Percentiles rank a stretch among this genome's conserved stretches.
Evolutionary conservation across 208 protist genomes (phyloP).

Genomic region (Leishmania aethiopica): DNA sequence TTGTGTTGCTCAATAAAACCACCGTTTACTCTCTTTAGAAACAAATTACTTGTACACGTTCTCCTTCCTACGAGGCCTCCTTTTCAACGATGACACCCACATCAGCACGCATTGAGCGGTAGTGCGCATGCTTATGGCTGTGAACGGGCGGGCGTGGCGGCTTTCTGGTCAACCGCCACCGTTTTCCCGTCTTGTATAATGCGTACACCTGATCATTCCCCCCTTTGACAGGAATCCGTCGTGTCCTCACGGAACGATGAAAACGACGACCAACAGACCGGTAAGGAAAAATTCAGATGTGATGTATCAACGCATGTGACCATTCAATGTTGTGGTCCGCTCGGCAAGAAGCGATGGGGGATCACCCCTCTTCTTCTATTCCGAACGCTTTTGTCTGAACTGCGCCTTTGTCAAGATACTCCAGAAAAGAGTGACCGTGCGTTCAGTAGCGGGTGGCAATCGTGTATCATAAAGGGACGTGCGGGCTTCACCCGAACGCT

Average conservation of each 20-base stretch:
- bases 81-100: not conserved
- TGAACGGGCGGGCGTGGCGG: not conserved
- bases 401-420: not conserved
- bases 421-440: too few relatives aligned
- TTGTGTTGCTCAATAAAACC: not conserved
- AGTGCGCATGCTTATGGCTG: not conserved
- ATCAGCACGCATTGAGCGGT: not conserved
- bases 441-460: not conserved
- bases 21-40: not conserved
- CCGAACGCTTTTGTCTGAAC: too few relatives aligned
- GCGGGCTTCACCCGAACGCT: not conserved
- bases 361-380: not conserved
- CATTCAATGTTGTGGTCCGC: not conserved
- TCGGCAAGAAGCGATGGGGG: too few relatives aligned
- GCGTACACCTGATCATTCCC: not conserved
- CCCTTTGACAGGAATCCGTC: not conserved
- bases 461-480: too few relatives aligned
- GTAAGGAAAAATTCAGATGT: not conserved
- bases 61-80: not conserved
- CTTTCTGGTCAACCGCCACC: not conserved
- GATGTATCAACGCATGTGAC: not conserved
- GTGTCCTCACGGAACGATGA: not conserved
- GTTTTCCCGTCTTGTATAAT: conserved; percentile 7
- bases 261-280: not conserved
- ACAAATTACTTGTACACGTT: not conserved